Evolutionary conservation across 139 green algal species (phyloP).

Genomic region (Chlamydomonas sp.): DNA sequence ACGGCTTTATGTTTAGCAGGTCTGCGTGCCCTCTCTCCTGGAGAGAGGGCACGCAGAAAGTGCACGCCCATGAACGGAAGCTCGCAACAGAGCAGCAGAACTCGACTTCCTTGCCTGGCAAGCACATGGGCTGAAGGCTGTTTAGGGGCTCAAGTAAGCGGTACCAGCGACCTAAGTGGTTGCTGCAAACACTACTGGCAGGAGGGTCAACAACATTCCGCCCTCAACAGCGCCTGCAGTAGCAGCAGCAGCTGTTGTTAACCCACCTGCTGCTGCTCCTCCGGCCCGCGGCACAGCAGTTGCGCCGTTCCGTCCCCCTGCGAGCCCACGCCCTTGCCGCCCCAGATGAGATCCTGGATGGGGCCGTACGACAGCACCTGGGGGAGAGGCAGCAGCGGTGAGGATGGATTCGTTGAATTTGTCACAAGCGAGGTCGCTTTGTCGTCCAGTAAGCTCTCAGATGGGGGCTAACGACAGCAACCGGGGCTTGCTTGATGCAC

Average conservation of each 20-base stretch:
- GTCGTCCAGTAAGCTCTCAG: too few relatives aligned
- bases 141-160: background rate
- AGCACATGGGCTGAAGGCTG: background rate
- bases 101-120: background rate
- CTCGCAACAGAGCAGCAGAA: background rate
- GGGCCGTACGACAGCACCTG: conserved; percentile 54
- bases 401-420: background rate
- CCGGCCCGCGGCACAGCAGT: conserved; percentile 63
- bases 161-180: too few relatives aligned
- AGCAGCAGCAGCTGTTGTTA: background rate
- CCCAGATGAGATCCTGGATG: conserved; percentile 65
- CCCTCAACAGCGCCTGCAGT: background rate
- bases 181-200: background rate
- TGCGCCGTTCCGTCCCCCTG: conserved; percentile 83
- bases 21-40: too few relatives aligned
- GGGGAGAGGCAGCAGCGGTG: background rate
- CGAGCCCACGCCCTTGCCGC: conserved; percentile 80
- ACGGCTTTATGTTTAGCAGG: too few relatives aligned
- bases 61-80: background rate
- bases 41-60: too few relatives aligned
- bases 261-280: conserved; percentile 52
- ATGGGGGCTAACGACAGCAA: too few relatives aligned
- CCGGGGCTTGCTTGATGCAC: too few relatives aligned
- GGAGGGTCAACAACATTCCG: background rate
- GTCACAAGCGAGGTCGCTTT: too few relatives aligned